Evolutionary conservation across 2,329 filamentous ascomycete genomes (phyloP).

Genomic region (Cordyceps javanica): DNA sequence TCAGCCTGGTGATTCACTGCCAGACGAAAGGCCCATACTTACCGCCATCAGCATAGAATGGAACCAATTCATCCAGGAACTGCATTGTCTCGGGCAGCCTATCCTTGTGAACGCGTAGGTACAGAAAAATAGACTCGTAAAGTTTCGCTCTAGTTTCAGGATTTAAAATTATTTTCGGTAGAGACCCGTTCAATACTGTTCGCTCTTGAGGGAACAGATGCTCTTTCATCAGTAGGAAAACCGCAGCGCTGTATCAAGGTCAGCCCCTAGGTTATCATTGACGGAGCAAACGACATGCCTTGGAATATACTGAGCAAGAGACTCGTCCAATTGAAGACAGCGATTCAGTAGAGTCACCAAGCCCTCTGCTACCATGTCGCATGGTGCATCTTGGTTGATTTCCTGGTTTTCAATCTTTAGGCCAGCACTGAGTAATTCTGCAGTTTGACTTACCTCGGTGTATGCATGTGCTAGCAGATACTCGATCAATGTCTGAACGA

Average conservation of each 20-base stretch:
- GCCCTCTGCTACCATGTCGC: constrained; percentile 25
- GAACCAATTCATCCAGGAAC: constrained; percentile 27
- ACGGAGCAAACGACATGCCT: constrained; percentile 17
- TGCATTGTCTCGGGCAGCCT: constrained; percentile 48
- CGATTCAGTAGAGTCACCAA: constrained; percentile 24
- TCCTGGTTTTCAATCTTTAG: constrained; percentile 16
- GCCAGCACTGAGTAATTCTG: background rate
- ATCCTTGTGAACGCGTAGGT: constrained; percentile 45
- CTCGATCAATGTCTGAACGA: constrained; percentile 26
- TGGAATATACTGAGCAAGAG: constrained; percentile 21
- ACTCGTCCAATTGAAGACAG: constrained; percentile 25
- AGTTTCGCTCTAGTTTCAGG: constrained; percentile 51
- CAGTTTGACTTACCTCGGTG: constrained; percentile 28
- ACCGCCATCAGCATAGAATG: constrained; percentile 34
- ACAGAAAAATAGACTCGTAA: constrained; percentile 51
- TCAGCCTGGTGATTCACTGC: constrained; percentile 40
- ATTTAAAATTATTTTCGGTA: constrained; percentile 42
- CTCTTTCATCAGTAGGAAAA: constrained; percentile 48
- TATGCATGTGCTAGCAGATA: constrained; percentile 26
- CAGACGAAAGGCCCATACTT: constrained; percentile 24
- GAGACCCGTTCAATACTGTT: constrained; percentile 18
- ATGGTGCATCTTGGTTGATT: constrained; percentile 21
- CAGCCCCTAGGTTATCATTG: constrained; percentile 10
- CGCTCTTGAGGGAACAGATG: constrained; percentile 57
- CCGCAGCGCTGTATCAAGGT: constrained; percentile 20